Conservation (phyloP, 768 basidiomycete genomes). For the Gyrodon lividus region DNA sequence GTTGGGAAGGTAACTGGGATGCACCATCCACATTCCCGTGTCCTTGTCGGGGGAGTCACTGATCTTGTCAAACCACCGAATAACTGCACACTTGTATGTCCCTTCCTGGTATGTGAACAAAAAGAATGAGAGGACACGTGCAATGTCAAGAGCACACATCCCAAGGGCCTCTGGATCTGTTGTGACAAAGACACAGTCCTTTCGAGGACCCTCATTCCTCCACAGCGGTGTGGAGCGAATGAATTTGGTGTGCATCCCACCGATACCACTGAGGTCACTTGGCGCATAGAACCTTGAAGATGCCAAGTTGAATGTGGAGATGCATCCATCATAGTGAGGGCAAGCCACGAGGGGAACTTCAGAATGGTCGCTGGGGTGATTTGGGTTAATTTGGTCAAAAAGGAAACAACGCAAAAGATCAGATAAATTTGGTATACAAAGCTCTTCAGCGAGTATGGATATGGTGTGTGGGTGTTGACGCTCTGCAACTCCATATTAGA, state of each 20-base stretch:
- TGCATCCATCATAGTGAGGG: not conserved
- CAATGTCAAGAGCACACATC: conserved; percentile 20
- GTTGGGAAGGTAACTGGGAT: conserved; percentile 7
- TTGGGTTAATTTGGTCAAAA: conserved; percentile 3
- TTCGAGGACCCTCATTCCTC: conserved; percentile 3
- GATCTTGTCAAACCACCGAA: conserved; percentile 21
- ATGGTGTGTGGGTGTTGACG: not conserved
- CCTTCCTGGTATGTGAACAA: conserved; percentile 11
- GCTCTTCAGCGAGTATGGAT: not conserved
- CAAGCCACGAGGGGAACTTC: conserved; percentile 4
- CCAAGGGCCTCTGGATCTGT: conserved; percentile 7
- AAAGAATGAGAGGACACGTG: conserved; percentile 20
- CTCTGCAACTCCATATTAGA: not conserved
- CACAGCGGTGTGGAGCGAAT: conserved; percentile 22
- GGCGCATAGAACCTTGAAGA: conserved; percentile 24
- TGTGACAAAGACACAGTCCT: conserved; percentile 26
- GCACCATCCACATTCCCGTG: too few species aligned
- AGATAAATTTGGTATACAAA: not conserved
- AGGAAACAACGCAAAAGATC: not conserved
- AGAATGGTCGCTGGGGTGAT: conserved; percentile 2
- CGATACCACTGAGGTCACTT: conserved; percentile 25
- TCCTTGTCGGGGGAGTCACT: too few species aligned
- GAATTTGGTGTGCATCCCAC: conserved; percentile 26
- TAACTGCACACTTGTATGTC: conserved; percentile 18
- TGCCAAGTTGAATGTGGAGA: conserved; percentile 22